These are phyloP conservation scores for Trebouxia sp. DNA, from an alignment of 139 green algal species.

Conservation along the genomic window DNA sequence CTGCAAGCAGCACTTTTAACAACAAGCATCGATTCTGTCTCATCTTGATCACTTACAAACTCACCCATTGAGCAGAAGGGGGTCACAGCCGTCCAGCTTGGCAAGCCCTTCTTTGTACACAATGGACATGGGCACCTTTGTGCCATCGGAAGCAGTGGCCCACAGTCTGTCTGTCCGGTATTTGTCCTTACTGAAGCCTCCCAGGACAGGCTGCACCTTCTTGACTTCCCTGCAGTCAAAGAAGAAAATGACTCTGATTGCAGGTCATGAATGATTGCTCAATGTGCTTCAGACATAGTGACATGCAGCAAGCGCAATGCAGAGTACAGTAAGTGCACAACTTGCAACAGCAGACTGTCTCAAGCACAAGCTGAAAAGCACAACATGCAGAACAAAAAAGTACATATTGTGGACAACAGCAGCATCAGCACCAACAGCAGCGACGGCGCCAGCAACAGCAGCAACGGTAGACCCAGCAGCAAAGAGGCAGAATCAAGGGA, in stretches of 20 bases:
- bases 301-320: neutral
- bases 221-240: slow-evolving; percentile 46
- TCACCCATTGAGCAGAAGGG: slow-evolving; percentile 63
- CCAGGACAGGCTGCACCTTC: slow-evolving; percentile 83
- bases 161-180: slow-evolving; percentile 82
- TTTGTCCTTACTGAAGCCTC: slow-evolving; percentile 71
- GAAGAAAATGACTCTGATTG: too few species aligned
- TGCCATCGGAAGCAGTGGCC: slow-evolving; percentile 72
- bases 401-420: neutral
- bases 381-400: neutral
- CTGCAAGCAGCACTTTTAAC: neutral
- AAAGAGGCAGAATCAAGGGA: neutral
- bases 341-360: neutral
- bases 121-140: slow-evolving; percentile 60
- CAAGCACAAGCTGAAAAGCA: too few species aligned
- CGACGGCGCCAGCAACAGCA: neutral
- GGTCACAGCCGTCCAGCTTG: slow-evolving; percentile 67
- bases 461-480: neutral
- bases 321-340: neutral
- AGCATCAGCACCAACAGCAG: neutral
- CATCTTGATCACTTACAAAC: too few species aligned
- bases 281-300: too few species aligned
- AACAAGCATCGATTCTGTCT: too few species aligned
- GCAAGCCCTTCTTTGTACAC: slow-evolving; percentile 72
- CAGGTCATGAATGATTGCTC: too few species aligned